phyloP scores from a whole-genome alignment of 2,329 filamentous ascomycete genomes.

The Aureobasidium sp. region DNA sequence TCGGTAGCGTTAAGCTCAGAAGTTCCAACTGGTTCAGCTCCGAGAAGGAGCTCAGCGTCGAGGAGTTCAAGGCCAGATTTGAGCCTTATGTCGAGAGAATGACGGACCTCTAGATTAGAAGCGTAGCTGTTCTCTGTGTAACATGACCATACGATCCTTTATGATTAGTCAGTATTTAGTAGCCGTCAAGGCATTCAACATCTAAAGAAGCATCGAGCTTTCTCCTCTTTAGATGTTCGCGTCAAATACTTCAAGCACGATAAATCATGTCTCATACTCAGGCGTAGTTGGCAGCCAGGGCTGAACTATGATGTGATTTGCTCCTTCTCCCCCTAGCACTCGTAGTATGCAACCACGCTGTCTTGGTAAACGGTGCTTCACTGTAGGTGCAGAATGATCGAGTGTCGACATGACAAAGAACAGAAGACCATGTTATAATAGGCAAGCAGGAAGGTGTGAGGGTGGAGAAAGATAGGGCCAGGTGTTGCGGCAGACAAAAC shows the following conservation, averaged over 20 bases:
- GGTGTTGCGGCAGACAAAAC: not conserved
- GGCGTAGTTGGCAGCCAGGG: no score
- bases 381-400: no score
- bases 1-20: constrained; percentile 26
- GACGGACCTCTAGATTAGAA: constrained; percentile 4
- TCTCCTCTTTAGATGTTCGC: not conserved
- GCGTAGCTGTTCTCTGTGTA: not conserved
- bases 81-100: constrained; percentile 34
- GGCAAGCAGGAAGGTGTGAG: not conserved
- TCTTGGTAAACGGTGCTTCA: no score
- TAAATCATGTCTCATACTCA: no score
- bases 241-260: no score
- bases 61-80: constrained; percentile 51
- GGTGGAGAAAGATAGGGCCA: not conserved
- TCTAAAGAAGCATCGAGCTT: not conserved
- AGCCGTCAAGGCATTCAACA: not conserved
- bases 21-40: constrained; percentile 32
- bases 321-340: no score
- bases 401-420: no score
- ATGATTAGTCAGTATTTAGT: not conserved
- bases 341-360: no score
- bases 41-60: constrained; percentile 47
- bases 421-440: no score
- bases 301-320: no score
- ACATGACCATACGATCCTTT: constrained; percentile 6